Conservation (phyloP, 805 yeast species). For the Torulaspora microellipsoides region DNA sequence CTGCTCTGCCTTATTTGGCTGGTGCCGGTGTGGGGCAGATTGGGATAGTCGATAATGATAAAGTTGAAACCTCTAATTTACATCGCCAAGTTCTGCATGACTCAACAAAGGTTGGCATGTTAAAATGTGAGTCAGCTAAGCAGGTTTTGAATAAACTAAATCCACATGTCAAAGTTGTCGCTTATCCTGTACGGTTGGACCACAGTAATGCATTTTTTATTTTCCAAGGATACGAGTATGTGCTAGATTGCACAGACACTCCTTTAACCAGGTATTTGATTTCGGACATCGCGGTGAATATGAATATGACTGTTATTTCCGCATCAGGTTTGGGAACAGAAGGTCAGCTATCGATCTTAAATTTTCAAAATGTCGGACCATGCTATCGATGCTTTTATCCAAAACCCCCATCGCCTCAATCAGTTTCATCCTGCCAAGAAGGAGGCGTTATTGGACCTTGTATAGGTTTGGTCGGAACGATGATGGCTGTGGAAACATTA, state of each 20-base stretch:
- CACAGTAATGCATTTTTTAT: slow-evolving; percentile 59
- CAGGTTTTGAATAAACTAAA: slow-evolving; percentile 50
- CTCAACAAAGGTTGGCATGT: slow-evolving; percentile 57
- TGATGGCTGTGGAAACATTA: slow-evolving; percentile 85
- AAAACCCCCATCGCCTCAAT: slow-evolving; percentile 77
- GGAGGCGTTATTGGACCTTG: slow-evolving; percentile 95
- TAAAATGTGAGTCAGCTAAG: slow-evolving; percentile 78
- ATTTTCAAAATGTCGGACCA: slow-evolving; percentile 67
- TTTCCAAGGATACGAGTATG: slow-evolving; percentile 61
- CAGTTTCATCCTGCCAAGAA: slow-evolving; percentile 81
- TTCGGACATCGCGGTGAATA: slow-evolving; percentile 73
- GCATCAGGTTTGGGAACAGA: slow-evolving; percentile 91
- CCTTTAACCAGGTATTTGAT: slow-evolving; percentile 84
- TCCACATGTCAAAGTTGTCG: slow-evolving; percentile 55
- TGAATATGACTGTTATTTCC: slow-evolving; percentile 70
- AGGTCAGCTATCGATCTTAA: slow-evolving; percentile 80
- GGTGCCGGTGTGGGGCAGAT: slow-evolving; percentile 85
- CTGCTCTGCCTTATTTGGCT: slow-evolving; percentile 75
- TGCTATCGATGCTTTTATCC: slow-evolving; percentile 96
- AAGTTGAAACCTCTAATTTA: slow-evolving; percentile 77
- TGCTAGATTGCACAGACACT: slow-evolving; percentile 92
- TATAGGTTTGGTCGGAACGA: slow-evolving; percentile 84
- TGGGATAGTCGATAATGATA: slow-evolving; percentile 85
- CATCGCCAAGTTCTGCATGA: slow-evolving; percentile 87
- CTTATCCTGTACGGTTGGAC: slow-evolving; percentile 49